Conservation (phyloP, 345 rosid species). For the Eucalyptus globulus region DNA sequence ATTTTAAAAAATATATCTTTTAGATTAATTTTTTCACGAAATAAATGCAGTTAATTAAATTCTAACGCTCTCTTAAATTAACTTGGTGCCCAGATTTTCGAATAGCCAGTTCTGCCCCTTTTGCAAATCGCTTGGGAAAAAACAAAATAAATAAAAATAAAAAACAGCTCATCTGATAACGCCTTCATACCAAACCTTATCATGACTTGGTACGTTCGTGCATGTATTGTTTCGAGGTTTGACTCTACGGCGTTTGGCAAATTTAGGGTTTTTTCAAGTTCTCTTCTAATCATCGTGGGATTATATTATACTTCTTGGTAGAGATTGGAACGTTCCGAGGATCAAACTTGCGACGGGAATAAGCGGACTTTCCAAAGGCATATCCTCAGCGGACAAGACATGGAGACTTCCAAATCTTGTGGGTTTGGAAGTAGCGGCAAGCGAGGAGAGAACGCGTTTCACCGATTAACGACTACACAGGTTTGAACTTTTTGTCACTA, state of each 20-base stretch:
- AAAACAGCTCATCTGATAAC: not conserved
- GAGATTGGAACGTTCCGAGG: not conserved
- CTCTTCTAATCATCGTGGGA: not conserved
- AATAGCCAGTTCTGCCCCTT: not conserved
- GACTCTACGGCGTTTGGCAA: not conserved
- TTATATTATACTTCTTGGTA: accelerated
- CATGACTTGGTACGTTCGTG: not conserved
- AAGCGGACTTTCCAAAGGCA: not conserved
- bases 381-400: not conserved
- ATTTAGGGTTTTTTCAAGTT: not conserved
- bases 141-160: not conserved
- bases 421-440: not conserved
- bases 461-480: not conserved
- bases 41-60: not conserved
- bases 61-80: not conserved
- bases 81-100: not conserved
- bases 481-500: not conserved
- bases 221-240: not conserved
- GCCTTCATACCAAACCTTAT: not conserved
- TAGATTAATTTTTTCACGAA: not conserved
- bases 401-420: not conserved
- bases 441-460: not conserved
- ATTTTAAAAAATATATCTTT: accelerated
- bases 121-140: not conserved
- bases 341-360: not conserved